Evolutionary conservation across 768 basidiomycete species (phyloP), one percentile per base, ranked within the genome.

Genomic region (Boletus reticulatus): DNA sequence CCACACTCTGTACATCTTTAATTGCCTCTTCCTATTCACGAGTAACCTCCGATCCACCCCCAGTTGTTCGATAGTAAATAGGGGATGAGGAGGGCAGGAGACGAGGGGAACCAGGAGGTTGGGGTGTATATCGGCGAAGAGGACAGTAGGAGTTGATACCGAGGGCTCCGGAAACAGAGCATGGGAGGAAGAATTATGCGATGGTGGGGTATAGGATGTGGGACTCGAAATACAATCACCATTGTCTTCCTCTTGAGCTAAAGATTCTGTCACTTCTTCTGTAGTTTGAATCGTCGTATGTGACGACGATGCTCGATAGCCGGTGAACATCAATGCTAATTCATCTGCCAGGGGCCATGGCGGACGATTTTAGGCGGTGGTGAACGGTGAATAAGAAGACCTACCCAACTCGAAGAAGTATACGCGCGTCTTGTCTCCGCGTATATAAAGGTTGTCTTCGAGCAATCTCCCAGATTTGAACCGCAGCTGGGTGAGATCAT

Each of bases 1-100:
- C 93, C 93, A 96, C 0, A 94, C 89, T 44, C 97, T 79, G 69
- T 96, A 98, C 97, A 99, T 99, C 72, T 96, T 96, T 48, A 97
- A 74, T 73, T 94, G 89, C 55, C 92, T 78, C 73, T 97, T 98
- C 44, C 97, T 80, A 67, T 99, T 99, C 50, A 99, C 87, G 43
- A 98, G 78, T 53, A 99, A 73, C 42, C 97, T 80, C 8, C 94
- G 78, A 75, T 99, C 97, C 7, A 94, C 83, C 3, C 94, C 94
- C 3, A 98, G 79, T 64, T 93, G 90, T 53, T 87, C 83, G n/a
- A 84, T 80, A n/a, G 77, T 67, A 71, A 98, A 95, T 36, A 93
- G 74, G 6, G 87, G 84, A 44, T 84, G 83, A 2, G 78, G 63
- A 14, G 77, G 76, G 41, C 55, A 56, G 20, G 57, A 48, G 1